Base-by-base conservation (phyloP, 345 rosid genomes). In the Murraya paniculata region DNA sequence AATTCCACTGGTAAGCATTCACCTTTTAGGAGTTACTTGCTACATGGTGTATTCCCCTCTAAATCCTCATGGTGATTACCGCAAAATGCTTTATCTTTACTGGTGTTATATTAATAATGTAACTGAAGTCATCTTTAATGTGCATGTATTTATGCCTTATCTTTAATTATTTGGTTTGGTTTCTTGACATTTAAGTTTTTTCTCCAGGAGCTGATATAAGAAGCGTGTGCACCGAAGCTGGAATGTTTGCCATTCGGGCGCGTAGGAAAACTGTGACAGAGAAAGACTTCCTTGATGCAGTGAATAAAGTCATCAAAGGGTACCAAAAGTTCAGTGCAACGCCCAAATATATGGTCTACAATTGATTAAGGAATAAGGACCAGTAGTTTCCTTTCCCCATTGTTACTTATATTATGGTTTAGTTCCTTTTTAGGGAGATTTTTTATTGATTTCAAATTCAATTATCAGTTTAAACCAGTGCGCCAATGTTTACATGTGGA, bases 271-370 rank as follows among this genome's bases (percentile, higher is more conserved):
- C 98, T 0, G 98, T 93, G 70, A 95, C 98, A 0, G 98, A 95
- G 88, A 93, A 95, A 71, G 98, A 93, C 80, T 95, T 95, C 81
- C 87, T 95, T 33, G 98, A 95, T 66, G 98, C 98, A 19, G 98
- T 93, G 70, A 91, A 95, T 89, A 95, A 95, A 79, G 98, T 95
- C 66, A 95, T 95, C 78, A 95, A 95, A 77, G 98, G 98, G 10
- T 93, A 95, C 59, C 98, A 95, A 74, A 95, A 95, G 86, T 95
- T 94, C 82, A 93, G 98, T 78, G 95, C 98, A 8, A 95, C 98
- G 0, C 97, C 98, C 0, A 95, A 95, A 68, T 95, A 93, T 68
- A 94, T 93, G 98, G 98, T 93, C 81, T 94, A 93, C 89, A 91
- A 94, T 71, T 91, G 79, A 85, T 48, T 9, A 24, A 24, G 9